Conservation (phyloP, 2,329 filamentous ascomycete genomes). For the Thelonectria blattea region DNA sequence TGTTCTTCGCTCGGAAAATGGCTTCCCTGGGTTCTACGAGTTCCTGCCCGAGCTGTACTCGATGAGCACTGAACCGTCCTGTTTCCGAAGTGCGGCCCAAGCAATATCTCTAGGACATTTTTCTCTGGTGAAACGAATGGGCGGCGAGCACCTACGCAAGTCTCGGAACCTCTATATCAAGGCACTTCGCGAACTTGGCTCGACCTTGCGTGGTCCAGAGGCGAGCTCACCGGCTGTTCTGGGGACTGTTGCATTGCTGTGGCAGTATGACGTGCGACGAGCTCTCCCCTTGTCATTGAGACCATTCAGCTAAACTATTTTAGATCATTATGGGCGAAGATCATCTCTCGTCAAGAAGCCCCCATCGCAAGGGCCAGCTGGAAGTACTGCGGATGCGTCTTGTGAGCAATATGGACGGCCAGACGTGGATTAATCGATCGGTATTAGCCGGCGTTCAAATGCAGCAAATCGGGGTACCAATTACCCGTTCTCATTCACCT, state of each 20-base stretch:
- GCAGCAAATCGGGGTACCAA: not conserved
- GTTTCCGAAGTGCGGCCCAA: not conserved
- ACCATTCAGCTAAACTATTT: not conserved
- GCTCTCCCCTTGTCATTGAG: not conserved
- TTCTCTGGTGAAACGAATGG: conserved; percentile 1
- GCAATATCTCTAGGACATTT: not conserved
- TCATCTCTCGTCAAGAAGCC: not conserved
- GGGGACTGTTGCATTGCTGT: not conserved
- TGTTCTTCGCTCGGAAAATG: conserved; percentile 4
- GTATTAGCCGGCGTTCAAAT: conserved; percentile 1
- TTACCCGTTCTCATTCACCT: not conserved
- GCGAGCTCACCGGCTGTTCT: not conserved
- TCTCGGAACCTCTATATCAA: not conserved
- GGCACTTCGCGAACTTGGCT: not conserved
- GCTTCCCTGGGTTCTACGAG: conserved; percentile 5
- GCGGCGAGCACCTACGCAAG: not conserved
- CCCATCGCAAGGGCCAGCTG: conserved; percentile 1
- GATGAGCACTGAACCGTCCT: not conserved
- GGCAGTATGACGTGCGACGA: conserved; percentile 7
- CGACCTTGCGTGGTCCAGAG: not conserved
- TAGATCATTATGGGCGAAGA: conserved; percentile 11
- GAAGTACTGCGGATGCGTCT: conserved; percentile 1
- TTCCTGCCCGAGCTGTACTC: conserved; percentile 1
- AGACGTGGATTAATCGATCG: conserved; percentile 4
- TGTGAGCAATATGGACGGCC: not conserved